These are phyloP conservation scores for Cucurbita ficifolia DNA, from an alignment of 306 rosid species.

Conservation along the genomic window DNA sequence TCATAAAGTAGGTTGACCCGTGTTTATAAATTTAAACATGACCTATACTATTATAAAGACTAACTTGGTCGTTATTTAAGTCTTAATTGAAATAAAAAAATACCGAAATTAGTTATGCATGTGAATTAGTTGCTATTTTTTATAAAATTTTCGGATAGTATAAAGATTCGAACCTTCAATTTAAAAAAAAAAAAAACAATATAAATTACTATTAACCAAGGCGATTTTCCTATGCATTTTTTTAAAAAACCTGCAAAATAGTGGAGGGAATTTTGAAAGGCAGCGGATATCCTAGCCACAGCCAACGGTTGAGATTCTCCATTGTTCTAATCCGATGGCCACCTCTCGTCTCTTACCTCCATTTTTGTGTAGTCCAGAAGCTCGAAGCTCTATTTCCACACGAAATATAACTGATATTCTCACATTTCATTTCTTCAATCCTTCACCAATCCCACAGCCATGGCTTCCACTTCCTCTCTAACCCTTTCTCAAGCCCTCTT, in stretches of 20 bases:
- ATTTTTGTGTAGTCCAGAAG: slow-evolving; percentile 18
- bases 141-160: too few relatives aligned
- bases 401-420: slow-evolving; percentile 15
- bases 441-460: slow-evolving; percentile 8
- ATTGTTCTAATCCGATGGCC: slow-evolving; percentile 24
- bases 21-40: too few relatives aligned
- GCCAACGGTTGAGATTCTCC: slow-evolving; percentile 21
- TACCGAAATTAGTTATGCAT: too few relatives aligned
- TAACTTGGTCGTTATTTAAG: too few relatives aligned
- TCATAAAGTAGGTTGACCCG: too few relatives aligned
- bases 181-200: too few relatives aligned
- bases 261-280: slow-evolving; percentile 27
- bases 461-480: slow-evolving; percentile 73
- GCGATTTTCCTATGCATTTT: too few relatives aligned
- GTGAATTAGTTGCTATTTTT: too few relatives aligned
- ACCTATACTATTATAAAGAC: too few relatives aligned
- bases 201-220: too few relatives aligned
- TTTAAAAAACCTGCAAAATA: neutral
- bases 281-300: slow-evolving; percentile 32
- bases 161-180: too few relatives aligned
- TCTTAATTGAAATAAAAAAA: too few relatives aligned
- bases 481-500: slow-evolving; percentile 62
- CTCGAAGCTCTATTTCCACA: slow-evolving; percentile 14
- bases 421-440: slow-evolving; percentile 5
- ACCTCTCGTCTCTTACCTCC: slow-evolving; percentile 20